Base-by-base conservation (phyloP, 371 early-diverging fungal species). In the Lichtheimia corymbifera region DNA sequence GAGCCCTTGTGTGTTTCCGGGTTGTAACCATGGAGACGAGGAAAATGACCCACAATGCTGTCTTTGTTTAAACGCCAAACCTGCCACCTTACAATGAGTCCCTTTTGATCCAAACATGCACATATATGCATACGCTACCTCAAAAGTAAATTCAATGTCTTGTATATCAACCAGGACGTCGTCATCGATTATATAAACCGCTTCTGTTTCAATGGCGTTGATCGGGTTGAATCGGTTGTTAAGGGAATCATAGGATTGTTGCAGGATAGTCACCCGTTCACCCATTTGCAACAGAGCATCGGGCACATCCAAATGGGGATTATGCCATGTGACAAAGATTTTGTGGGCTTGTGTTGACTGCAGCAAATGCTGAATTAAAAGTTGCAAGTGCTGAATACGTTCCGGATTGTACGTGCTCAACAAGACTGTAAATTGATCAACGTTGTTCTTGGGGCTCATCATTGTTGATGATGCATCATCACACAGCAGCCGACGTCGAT, bases 321-420 rank as follows among this genome's bases (percentile, higher is more conserved):
- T 79, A 52, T 82, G 82, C 82, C 82, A 82, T 17, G 82, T 79
- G 17, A 82, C 42, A 65, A 63, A 79, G n/a, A 82, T 61, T 5
- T 69, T 67, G 25, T 82, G 70, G 0, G 79, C 62, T 17, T 57
- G 53, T 0, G 24, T n/a, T 0, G 76, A 76, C 22, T 60, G 54
- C 9, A 72, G 35, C 24, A 77, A 55, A 49, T 82, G 77, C 13
- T 50, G 54, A 27, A 82, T 73, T 0, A 79, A 27, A n/a, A 64
- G 42, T 11, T 69, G 59, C 9, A 82, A 28, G 53, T 72, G 72
- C 35, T 71, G 67, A 41, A 79, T 75, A 9, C 82, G 74, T 50
- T 79, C 79, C 2, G 79, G 79, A 28, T 79, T 74, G 45, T 76
- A 82, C 0, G 82, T 82, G 56, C 74, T 72, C 17, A 82, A 56